Evolutionary conservation across 139 green algal species (phyloP), one percentile per base, ranked within the genome.

Genomic region (Tetraselmis striata): DNA sequence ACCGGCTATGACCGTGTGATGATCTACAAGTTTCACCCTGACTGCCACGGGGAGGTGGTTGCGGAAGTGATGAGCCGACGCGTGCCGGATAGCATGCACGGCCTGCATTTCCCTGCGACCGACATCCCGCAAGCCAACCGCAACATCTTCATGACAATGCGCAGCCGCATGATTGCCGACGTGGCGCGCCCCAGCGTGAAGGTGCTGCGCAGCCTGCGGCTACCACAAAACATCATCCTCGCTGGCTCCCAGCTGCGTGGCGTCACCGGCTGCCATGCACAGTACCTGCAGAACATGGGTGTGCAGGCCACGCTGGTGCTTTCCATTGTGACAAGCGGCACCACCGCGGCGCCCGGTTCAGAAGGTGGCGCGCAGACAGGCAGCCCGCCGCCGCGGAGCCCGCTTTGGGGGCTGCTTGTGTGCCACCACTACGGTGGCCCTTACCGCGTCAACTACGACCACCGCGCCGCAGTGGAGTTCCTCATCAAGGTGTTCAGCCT

Each of bases 201-300:
- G 45, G 5, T 67, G 11, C 11, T 67, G 11, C 5, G 11, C 11
- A 67, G 45, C 18, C 45, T 18, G 11, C 45, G 45, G 5, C 45
- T 67, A 67, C 45, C 45, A 28, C 26, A 77, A 18, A 77, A 28
- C 74, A 2, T 77, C 28, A 24, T 76, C 2, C 22, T 74, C 22
- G 31, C 31, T 30, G 5, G 2, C 18, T 25, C 29, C 31, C 2
- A 67, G 5, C 28, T 78, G 23, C 22, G 27, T n/a, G 85, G 85
- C 29, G 84, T 89, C 2, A 77, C 78, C 31, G 77, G 59, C 24
- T 89, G 84, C 84, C 85, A 89, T 59, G 23, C n/a, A 79, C 27
- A 25, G 24, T 89, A 89, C 83, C 89, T 89, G 84, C 27, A 25
- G 24, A 89, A 89, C 83, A 89, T 89, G 84, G 85, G 85, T n/a